A percentile compares a stretch with the other conserved stretches of the same genome.
phyloP scores from a whole-genome alignment of 495 filamentous ascomycete genomes.

The Neurospora sp. region DNA sequence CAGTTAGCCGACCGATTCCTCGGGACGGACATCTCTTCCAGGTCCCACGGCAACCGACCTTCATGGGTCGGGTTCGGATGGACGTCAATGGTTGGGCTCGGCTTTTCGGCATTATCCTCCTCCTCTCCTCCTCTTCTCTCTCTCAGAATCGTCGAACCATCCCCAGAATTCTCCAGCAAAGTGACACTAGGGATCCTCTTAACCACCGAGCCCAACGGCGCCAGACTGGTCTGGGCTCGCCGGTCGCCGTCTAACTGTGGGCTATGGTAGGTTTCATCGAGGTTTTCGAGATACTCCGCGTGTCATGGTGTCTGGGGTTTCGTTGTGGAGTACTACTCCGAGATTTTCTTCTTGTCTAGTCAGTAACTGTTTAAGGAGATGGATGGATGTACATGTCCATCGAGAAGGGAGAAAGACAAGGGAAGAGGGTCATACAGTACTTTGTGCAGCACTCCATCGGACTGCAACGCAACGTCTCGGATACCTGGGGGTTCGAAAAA shows the following conservation, averaged over 20 bases:
- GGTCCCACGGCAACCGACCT: neutral
- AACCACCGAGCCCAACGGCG: neutral
- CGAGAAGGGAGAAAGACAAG: neutral
- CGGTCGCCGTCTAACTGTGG: neutral
- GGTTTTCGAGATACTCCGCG: neutral
- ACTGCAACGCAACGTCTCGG: neutral
- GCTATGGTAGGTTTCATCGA: neutral
- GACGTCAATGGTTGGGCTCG: neutral
- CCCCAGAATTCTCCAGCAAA: neutral
- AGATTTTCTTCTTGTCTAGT: neutral
- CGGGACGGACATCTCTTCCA: neutral
- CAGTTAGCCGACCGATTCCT: neutral
- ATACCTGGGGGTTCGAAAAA: neutral
- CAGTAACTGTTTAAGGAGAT: neutral
- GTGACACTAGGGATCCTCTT: neutral
- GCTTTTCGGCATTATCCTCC: neutral
- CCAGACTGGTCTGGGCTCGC: neutral
- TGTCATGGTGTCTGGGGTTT: neutral
- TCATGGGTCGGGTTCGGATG: neutral
- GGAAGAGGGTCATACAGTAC: neutral
- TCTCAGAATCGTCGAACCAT: neutral
- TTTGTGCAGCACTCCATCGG: neutral
- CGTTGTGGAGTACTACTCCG: neutral
- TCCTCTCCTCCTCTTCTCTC: too few relatives aligned
- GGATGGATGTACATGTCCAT: neutral